These are phyloP conservation scores for Crithidia expoeki DNA, from an alignment of 208 protist species.

Conservation along the genomic window DNA sequence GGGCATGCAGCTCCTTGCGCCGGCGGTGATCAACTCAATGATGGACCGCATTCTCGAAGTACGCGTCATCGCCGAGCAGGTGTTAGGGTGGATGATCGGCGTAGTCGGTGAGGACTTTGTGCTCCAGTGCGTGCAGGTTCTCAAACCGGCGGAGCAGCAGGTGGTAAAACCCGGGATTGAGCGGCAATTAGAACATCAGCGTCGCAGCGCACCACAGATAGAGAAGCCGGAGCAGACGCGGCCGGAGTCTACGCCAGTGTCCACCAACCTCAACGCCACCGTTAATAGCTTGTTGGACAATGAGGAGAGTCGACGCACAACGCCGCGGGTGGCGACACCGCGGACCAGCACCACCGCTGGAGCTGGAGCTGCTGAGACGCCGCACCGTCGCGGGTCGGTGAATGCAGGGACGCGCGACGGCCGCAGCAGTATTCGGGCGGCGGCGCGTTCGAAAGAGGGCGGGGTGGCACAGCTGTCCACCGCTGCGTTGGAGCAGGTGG, in stretches of 20 bases:
- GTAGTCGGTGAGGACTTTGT: constrained; percentile 72
- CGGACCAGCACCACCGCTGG: background rate
- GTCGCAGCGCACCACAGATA: constrained; percentile 1
- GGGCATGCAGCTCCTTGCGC: constrained; percentile 56
- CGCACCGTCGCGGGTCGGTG: constrained; percentile 14
- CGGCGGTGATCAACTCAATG: constrained; percentile 57
- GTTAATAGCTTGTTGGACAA: constrained; percentile 22
- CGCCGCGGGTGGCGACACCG: constrained; percentile 11
- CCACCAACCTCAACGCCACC: constrained; percentile 19
- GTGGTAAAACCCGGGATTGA: constrained; percentile 70
- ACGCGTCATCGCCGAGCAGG: constrained; percentile 71
- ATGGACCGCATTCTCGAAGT: constrained; percentile 89
- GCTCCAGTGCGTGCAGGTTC: constrained; percentile 48
- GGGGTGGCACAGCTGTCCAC: constrained; percentile 1
- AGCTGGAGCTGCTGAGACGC: constrained; percentile 14
- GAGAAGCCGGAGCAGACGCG: constrained; percentile 12
- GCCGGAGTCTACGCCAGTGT: background rate
- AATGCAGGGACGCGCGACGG: background rate
- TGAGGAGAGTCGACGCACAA: constrained; percentile 24
- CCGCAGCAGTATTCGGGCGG: background rate
- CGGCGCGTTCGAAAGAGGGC: background rate
- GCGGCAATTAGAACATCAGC: constrained; percentile 60
- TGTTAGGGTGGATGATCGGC: constrained; percentile 68
- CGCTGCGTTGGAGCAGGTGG: background rate
- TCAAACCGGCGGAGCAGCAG: constrained; percentile 86